phyloP scores from a whole-genome alignment of 2,329 filamentous ascomycete species.

The Aspergillus sp. region DNA sequence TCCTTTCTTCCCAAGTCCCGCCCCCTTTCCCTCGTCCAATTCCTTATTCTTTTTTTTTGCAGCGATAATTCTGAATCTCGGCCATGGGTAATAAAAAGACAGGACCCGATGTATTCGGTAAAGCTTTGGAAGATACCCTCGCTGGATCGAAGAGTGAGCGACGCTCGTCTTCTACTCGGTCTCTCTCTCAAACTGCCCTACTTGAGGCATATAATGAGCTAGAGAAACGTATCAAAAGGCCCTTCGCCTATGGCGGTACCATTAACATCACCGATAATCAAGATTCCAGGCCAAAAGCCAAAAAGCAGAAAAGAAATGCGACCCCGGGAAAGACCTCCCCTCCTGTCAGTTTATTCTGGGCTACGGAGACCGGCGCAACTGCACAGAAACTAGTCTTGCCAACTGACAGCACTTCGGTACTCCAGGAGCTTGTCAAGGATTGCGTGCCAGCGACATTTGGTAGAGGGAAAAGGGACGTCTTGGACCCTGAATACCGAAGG shows the following conservation, averaged over 20 bases:
- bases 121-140: background rate
- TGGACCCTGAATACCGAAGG: conserved; percentile 55
- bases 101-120: background rate
- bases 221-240: background rate
- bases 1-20: too few relatives aligned
- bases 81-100: too few relatives aligned
- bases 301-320: background rate
- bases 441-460: conserved; percentile 53
- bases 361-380: background rate
- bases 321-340: background rate
- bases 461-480: conserved; percentile 44
- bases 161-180: background rate
- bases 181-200: background rate
- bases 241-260: background rate
- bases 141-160: background rate
- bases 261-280: background rate
- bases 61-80: too few relatives aligned
- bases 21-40: too few relatives aligned
- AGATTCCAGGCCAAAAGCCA: background rate
- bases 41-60: too few relatives aligned
- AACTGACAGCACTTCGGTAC: background rate
- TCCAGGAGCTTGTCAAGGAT: conserved; percentile 28
- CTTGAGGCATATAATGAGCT: background rate
- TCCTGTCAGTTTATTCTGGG: conserved; percentile 11
- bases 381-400: conserved; percentile 12